phyloP scores from a whole-genome alignment of 2,329 filamentous ascomycete genomes.

The Oidium heveae region DNA sequence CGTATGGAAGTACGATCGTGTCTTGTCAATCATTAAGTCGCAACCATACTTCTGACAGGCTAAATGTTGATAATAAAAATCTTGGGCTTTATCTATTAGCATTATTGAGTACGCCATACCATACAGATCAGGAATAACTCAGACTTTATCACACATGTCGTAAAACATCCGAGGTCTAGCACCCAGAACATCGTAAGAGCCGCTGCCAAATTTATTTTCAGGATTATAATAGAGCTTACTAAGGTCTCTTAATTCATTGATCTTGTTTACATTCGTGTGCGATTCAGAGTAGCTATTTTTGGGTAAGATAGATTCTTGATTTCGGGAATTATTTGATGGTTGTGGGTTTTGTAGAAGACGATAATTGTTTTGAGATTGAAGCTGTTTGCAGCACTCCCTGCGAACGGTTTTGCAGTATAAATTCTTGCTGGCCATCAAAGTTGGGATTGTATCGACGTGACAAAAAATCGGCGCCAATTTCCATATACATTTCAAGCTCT shows the following conservation, averaged over 20 bases:
- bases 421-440: not conserved
- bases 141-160: not conserved
- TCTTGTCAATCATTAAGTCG: not conserved
- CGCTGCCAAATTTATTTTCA: not conserved
- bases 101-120: not conserved
- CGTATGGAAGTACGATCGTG: not conserved
- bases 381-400: not conserved
- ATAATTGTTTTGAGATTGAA: not conserved
- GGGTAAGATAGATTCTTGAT: not conserved
- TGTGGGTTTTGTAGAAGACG: not conserved
- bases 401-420: not conserved
- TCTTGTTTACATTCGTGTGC: too few relatives aligned
- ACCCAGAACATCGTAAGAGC: not conserved
- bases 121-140: not conserved
- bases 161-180: not conserved
- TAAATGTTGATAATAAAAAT: not conserved
- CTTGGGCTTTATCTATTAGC: not conserved
- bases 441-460: not conserved
- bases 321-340: not conserved
- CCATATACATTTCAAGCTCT: not conserved
- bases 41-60: not conserved
- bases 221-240: not conserved
- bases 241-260: not conserved
- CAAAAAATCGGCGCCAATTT: not conserved
- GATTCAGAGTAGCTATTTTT: too few relatives aligned